A percentile compares a stretch with the other conserved stretches of the same genome.
Conservation (phyloP, 768 basidiomycete genomes). For the Myochromella boudieri region DNA sequence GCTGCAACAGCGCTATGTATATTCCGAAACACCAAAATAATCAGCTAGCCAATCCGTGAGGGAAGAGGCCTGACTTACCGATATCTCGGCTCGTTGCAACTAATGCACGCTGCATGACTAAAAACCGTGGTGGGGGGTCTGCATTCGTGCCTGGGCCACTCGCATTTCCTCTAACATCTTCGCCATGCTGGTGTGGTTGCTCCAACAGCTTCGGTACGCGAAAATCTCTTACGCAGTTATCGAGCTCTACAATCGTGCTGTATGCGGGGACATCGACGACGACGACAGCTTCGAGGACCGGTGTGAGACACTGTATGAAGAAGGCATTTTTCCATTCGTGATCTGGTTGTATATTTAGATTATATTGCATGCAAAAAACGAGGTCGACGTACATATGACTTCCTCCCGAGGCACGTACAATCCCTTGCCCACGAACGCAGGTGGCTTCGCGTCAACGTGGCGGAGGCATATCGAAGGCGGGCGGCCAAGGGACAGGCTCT, state of each 20-base stretch:
- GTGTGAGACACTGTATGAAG: slow-evolving; percentile 60
- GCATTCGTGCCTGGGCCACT: not conserved
- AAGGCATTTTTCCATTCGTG: slow-evolving; percentile 73
- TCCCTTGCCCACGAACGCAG: slow-evolving; percentile 45
- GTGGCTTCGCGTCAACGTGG: slow-evolving; percentile 64
- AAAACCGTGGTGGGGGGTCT: slow-evolving; percentile 40
- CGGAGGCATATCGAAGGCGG: slow-evolving; percentile 66
- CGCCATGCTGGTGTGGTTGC: slow-evolving; percentile 33
- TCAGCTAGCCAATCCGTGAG: too few species aligned
- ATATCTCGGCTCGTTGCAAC: slow-evolving; percentile 63
- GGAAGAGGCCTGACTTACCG: slow-evolving; percentile 36
- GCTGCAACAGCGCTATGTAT: slow-evolving; percentile 60
- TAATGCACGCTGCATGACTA: slow-evolving; percentile 65
- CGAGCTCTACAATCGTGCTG: slow-evolving; percentile 49
- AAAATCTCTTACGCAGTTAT: slow-evolving; percentile 56
- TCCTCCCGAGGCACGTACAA: slow-evolving; percentile 50
- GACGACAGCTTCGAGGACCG: slow-evolving; percentile 59
- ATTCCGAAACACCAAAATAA: too few species aligned
- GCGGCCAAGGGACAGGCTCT: slow-evolving; percentile 72
- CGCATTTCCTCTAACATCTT: slow-evolving; percentile 9
- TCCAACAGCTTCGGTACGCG: slow-evolving; percentile 49
- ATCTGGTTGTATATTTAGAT: slow-evolving; percentile 53
- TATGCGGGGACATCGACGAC: slow-evolving; percentile 54
- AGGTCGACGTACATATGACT: slow-evolving; percentile 52
- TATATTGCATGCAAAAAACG: too few species aligned